Evolutionary conservation across 768 basidiomycete species (phyloP), one percentile per base, ranked within the genome.

Genomic region (Suillus weaverae): DNA sequence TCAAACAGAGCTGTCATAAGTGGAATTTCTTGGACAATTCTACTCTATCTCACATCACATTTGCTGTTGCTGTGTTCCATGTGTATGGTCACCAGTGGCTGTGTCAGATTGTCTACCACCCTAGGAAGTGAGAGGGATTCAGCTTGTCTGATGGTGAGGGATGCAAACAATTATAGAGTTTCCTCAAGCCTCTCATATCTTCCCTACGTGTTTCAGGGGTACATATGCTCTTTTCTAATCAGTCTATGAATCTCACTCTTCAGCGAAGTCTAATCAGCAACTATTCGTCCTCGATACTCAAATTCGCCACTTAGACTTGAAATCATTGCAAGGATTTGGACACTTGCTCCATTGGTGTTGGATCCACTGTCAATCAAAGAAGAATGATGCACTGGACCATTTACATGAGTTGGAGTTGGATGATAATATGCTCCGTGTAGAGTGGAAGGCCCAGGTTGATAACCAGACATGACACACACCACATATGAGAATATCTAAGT

Each of bases 61-160:
- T 75, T 48, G 71, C 69, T 1, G 73, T 76, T 2, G 74, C 76
- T 3, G 75, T 73, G 0, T 77, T 80, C 73, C 78, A 80, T 67
- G 77, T 75, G 0, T 78, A 71, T 60, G 75, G 71, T 1, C 78
- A 79, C 48, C 69, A 77, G 44, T 78, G 77, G 76, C 50, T 70
- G 1, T 78, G 77, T 62, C 77, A 78, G 48, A 61, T 81, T 0
- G 50, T 72, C 0, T 80, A 78, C 62, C 78, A 78, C 61, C 81
- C 80, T 3, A 66, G 77, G 11, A 61, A 79, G 22, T 26, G 63
- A 3, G 43, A 64, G 26, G 72, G 70, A 14, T 70, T 74, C 44
- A 70, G 75, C 0, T 60, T 72, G 5, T 65, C 39, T 41, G 41
- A 41, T 8, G 18, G 41, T 41, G 41, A 18, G 0, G 41, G 41